phyloP scores from a whole-genome alignment of 2,329 filamentous ascomycete genomes.

The Elsinoe fawcettii region DNA sequence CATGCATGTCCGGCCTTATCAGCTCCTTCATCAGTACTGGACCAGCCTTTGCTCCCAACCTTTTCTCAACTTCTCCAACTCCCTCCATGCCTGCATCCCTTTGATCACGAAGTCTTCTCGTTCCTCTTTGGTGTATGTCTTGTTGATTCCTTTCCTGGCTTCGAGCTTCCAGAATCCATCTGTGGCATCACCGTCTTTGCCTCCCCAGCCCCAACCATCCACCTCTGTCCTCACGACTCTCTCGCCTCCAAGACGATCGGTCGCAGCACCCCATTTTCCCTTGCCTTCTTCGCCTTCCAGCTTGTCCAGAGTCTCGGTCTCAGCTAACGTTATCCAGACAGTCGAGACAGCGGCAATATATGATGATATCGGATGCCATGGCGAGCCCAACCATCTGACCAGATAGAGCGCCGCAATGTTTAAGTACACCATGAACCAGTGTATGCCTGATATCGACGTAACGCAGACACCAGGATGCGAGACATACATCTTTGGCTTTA shows the following conservation, averaged over 20 bases:
- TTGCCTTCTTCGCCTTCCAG: constrained; percentile 45
- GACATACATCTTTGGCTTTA: constrained; percentile 60
- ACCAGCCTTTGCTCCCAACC: constrained; percentile 35
- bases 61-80: constrained; percentile 31
- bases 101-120: constrained; percentile 64
- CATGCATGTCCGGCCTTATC: background rate
- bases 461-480: constrained; percentile 81
- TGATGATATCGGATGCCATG: constrained; percentile 73
- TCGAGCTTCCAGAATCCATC: constrained; percentile 36
- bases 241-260: constrained; percentile 50
- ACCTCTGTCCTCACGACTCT: constrained; percentile 71
- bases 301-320: constrained; percentile 54
- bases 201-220: constrained; percentile 69
- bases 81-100: constrained; percentile 48
- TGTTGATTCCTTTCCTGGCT: constrained; percentile 40
- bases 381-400: constrained; percentile 70
- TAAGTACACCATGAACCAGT: constrained; percentile 58
- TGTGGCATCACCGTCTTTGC: constrained; percentile 44
- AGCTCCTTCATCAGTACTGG: background rate
- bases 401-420: constrained; percentile 64
- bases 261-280: constrained; percentile 80
- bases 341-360: constrained; percentile 71
- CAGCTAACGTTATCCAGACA: constrained; percentile 68
- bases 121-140: constrained; percentile 41
- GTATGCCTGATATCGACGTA: constrained; percentile 71